These are phyloP conservation scores for Naegleria gruberi DNA, from an alignment of 208 protist species.

Conservation along the genomic window DNA sequence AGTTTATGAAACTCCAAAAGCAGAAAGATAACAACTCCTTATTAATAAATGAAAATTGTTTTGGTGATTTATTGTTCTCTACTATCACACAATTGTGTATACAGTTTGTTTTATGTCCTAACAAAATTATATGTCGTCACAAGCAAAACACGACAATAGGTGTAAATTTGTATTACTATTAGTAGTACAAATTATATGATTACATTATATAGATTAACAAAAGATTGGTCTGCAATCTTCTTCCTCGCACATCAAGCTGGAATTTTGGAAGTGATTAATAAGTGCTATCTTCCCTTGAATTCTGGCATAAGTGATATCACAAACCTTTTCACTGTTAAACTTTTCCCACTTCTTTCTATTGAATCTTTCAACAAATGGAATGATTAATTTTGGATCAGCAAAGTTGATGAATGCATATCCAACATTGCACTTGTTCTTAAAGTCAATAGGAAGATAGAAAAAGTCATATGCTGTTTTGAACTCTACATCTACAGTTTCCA, in stretches of 20 bases:
- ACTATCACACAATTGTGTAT: no score
- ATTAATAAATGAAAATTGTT: no score
- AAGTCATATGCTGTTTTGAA: conserved; percentile 50
- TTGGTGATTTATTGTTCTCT: no score
- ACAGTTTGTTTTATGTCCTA: no score
- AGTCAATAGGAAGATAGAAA: conserved; percentile 63
- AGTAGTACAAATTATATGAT: not conserved
- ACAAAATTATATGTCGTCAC: not conserved
- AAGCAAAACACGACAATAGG: not conserved
- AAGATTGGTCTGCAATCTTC: conserved; percentile 32
- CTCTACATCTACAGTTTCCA: conserved; percentile 43
- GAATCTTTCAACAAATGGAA: conserved; percentile 31
- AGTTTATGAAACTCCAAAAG: no score
- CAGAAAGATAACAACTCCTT: no score
- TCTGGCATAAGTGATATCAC: conserved; percentile 49
- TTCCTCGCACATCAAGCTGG: conserved; percentile 36
- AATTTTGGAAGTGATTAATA: conserved; percentile 41
- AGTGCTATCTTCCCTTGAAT: conserved; percentile 50
- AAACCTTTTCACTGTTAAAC: conserved; percentile 45
- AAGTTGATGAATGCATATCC: conserved; percentile 70
- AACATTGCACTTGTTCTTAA: conserved; percentile 55
- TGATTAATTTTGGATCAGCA: conserved; percentile 32
- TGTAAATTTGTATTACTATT: not conserved
- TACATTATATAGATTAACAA: not conserved
- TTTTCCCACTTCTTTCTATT: conserved; percentile 34